phyloP scores from a whole-genome alignment of 2,329 filamentous ascomycete species.

The Fusarium kyushuense region DNA sequence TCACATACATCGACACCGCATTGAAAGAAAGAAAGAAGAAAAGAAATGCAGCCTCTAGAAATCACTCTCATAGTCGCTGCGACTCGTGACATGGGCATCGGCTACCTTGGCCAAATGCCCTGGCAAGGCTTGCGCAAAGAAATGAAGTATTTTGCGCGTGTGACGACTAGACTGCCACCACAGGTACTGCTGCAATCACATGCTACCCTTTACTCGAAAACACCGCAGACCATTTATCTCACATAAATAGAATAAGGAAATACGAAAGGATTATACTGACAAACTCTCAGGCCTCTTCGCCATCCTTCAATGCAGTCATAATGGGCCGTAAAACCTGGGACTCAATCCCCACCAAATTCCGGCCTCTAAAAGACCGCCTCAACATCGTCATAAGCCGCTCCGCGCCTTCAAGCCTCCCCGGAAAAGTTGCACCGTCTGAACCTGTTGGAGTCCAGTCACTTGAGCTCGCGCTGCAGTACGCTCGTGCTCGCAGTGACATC shows the following conservation, averaged over 20 bases:
- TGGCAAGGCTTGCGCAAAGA: conserved; percentile 91
- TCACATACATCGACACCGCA: conserved; percentile 13
- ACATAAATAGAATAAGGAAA: neutral
- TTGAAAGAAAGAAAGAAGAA: neutral
- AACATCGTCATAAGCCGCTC: conserved; percentile 84
- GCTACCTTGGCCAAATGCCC: conserved; percentile 80
- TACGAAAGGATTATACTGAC: neutral
- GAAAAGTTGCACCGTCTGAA: conserved; percentile 43
- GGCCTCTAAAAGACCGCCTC: conserved; percentile 81
- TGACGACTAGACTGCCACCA: conserved; percentile 76
- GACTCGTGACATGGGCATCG: conserved; percentile 91
- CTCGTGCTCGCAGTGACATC: conserved; percentile 57
- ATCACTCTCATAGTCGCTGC: conserved; percentile 95
- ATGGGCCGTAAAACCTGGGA: conserved; percentile 99
- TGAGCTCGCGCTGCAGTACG: conserved; percentile 65
- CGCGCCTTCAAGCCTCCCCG: conserved; percentile 42
- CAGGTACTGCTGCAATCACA: conserved; percentile 49
- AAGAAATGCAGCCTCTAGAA: conserved; percentile 60
- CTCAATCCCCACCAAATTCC: conserved; percentile 81
- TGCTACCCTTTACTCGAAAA: neutral
- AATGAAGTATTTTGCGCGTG: conserved; percentile 94
- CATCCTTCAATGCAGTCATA: conserved; percentile 78
- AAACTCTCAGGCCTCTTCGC: conserved; percentile 47
- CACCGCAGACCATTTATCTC: neutral
- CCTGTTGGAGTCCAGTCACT: conserved; percentile 70